These are phyloP conservation scores for Aureobasidium pullulans DNA, from an alignment of 2,329 filamentous ascomycete species.

Conservation along the genomic window DNA sequence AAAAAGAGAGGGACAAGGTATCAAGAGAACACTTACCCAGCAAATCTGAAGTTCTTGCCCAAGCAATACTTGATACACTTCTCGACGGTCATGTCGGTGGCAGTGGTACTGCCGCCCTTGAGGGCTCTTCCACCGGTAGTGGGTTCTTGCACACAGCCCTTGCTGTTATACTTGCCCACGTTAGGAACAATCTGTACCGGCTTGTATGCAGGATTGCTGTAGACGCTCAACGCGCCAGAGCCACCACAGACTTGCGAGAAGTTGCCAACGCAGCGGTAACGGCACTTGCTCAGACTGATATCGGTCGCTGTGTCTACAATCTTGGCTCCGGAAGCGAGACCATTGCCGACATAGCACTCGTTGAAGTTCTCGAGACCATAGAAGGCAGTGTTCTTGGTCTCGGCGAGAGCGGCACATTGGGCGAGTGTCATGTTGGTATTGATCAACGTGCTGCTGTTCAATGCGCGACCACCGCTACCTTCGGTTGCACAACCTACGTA, in stretches of 20 bases:
- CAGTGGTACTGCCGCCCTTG: not conserved
- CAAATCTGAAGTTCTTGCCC: conserved; percentile 23
- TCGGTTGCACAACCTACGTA: conserved; percentile 55
- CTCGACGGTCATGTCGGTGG: conserved; percentile 9
- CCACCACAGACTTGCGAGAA: conserved; percentile 33
- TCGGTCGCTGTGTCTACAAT: conserved; percentile 4
- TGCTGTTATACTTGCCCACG: conserved; percentile 15
- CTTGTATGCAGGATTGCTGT: conserved; percentile 22
- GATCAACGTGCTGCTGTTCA: conserved; percentile 21
- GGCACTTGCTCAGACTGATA: conserved; percentile 39
- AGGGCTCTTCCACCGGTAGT: not conserved
- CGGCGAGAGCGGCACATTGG: conserved; percentile 49
- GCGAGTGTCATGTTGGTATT: conserved; percentile 46
- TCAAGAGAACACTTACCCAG: conserved; percentile 19
- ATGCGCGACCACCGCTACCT: conserved; percentile 30
- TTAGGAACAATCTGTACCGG: conserved; percentile 8
- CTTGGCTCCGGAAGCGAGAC: not conserved
- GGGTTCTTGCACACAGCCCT: conserved; percentile 14
- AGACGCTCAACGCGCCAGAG: conserved; percentile 27
- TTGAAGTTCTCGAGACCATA: conserved; percentile 50
- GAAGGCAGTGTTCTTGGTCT: conserved; percentile 40
- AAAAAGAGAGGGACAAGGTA: not conserved
- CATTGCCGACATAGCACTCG: conserved; percentile 48
- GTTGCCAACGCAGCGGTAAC: conserved; percentile 33
- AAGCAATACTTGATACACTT: conserved; percentile 24